Conservation (phyloP, 352 stramenopile species). For the Pythium myriotylum region DNA sequence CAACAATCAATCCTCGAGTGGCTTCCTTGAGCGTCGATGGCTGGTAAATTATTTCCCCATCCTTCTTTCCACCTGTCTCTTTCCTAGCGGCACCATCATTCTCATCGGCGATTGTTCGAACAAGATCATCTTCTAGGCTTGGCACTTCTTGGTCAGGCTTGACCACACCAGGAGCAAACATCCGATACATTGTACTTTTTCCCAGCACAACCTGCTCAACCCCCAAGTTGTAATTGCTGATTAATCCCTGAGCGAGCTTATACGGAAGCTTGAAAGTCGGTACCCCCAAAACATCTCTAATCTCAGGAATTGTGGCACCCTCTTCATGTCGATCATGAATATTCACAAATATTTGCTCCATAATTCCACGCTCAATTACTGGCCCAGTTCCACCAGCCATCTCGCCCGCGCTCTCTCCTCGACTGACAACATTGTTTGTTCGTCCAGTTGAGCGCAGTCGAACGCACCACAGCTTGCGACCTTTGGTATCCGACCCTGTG, state of each 20-base stretch:
- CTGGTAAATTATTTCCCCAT: conserved; percentile 27
- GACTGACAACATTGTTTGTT: background rate
- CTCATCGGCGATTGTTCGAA: conserved; percentile 1
- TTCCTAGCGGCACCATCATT: background rate
- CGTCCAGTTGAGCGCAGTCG: conserved; percentile 37
- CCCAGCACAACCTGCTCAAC: conserved; percentile 79
- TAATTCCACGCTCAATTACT: conserved; percentile 72
- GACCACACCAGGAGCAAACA: conserved; percentile 56
- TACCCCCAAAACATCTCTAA: conserved; percentile 76
- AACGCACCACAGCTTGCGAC: conserved; percentile 82
- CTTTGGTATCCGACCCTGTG: conserved; percentile 54
- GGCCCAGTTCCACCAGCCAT: conserved; percentile 24
- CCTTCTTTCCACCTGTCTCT: conserved; percentile 7
- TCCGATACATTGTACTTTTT: conserved; percentile 85
- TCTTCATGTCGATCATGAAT: conserved; percentile 52
- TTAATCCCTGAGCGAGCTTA: conserved; percentile 76
- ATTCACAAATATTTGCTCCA: conserved; percentile 76
- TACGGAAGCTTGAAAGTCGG: conserved; percentile 86
- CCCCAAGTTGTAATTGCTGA: conserved; percentile 77
- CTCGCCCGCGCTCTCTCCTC: background rate
- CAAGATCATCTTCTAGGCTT: conserved; percentile 7
- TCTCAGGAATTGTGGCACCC: conserved; percentile 76
- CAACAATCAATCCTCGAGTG: conserved; percentile 47
- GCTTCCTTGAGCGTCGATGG: conserved; percentile 66
- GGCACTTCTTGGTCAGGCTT: conserved; percentile 11